These are phyloP conservation scores for Vigna unguiculata DNA, from an alignment of 306 rosid genomes.

Conservation along the genomic window DNA sequence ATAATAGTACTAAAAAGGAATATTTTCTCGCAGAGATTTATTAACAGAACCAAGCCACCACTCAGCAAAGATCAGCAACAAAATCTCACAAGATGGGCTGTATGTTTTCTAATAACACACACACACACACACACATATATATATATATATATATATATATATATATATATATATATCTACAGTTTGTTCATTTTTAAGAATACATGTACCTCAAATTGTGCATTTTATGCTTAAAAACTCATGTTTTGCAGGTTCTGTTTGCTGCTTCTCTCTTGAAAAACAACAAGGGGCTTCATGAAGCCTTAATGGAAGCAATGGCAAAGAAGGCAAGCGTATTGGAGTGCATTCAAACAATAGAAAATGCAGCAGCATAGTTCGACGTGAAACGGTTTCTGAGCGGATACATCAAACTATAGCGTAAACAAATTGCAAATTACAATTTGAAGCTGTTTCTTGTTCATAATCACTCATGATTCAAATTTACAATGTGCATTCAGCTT, in stretches of 20 bases:
- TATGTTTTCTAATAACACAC: constrained; percentile 54
- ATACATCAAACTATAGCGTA: constrained; percentile 21
- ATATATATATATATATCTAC: not conserved
- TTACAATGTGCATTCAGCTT: not conserved
- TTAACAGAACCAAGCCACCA: constrained; percentile 91
- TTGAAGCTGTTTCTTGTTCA: constrained; percentile 24
- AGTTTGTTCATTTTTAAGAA: constrained; percentile 19
- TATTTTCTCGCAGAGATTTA: constrained; percentile 61
- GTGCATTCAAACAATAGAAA: constrained; percentile 87
- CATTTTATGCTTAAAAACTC: not conserved
- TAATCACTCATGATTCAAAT: constrained; percentile 1
- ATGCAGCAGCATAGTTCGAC: constrained; percentile 55
- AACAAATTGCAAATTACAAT: constrained; percentile 18
- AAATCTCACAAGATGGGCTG: constrained; percentile 99
- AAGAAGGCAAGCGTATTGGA: constrained; percentile 72
- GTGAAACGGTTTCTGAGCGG: constrained; percentile 14
- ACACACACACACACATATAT: too few relatives aligned
- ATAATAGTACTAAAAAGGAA: not conserved
- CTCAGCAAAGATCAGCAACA: constrained; percentile 94
- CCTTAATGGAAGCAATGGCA: constrained; percentile 73
- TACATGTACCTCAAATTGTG: not conserved
- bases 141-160: too few relatives aligned
- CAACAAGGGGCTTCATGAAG: constrained; percentile 71
- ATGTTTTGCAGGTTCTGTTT: constrained; percentile 70
- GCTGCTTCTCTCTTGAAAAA: constrained; percentile 85